These are phyloP conservation scores for Aegilops longissima DNA, from an alignment of 176 grass and related monocot species.

Conservation along the genomic window DNA sequence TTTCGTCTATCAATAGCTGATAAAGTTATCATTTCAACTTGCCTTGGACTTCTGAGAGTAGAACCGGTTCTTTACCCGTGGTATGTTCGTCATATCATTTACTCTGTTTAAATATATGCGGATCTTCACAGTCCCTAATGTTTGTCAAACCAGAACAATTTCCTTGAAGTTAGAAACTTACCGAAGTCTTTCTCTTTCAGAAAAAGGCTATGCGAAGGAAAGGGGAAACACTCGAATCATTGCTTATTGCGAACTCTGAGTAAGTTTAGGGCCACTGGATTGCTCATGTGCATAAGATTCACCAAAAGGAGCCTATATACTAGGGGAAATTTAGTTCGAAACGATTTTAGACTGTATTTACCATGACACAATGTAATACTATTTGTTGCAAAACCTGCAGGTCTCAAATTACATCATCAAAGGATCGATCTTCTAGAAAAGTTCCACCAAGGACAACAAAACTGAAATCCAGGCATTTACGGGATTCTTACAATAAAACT, in stretches of 20 bases:
- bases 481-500: constrained; percentile 42
- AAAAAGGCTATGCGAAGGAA: constrained; percentile 77
- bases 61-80: constrained; percentile 3
- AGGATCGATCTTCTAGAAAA: constrained; percentile 63
- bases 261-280: constrained; percentile 45
- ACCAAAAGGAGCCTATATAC: background rate
- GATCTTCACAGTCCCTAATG: constrained; percentile 19
- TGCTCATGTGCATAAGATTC: constrained; percentile 22
- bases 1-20: background rate
- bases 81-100: background rate
- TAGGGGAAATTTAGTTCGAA: background rate
- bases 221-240: constrained; percentile 83
- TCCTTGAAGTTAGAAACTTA: constrained; percentile 22
- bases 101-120: constrained; percentile 1
- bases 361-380: constrained; percentile 31
- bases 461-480: constrained; percentile 61
- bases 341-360: constrained; percentile 19
- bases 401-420: constrained; percentile 35
- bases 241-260: constrained; percentile 66
- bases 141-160: background rate
- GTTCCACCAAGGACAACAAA: constrained; percentile 63
- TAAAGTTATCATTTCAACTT: constrained; percentile 25
- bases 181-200: constrained; percentile 47
- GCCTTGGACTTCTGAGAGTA: background rate
- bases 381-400: constrained; percentile 48